A percentile compares a stretch with the other conserved stretches of the same genome.
phyloP scores from a whole-genome alignment of 2,329 filamentous ascomycete genomes.

The Fusarium sp. region DNA sequence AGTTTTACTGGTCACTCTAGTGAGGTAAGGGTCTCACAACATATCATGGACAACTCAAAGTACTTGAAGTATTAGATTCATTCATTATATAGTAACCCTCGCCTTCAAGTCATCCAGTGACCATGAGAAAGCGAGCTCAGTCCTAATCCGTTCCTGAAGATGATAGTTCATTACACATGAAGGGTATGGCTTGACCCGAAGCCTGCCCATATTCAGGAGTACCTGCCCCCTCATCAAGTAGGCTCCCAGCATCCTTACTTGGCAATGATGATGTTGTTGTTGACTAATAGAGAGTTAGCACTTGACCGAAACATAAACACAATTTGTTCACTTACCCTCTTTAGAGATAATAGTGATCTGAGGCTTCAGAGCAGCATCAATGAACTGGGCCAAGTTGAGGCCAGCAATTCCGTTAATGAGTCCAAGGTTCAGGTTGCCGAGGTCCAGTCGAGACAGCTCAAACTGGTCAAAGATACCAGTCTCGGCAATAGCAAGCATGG shows the following conservation, averaged over 20 bases:
- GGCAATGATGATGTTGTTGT: constrained; percentile 8
- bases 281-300: constrained; percentile 17
- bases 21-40: background rate
- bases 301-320: background rate
- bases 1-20: background rate
- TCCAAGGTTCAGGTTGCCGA: constrained; percentile 48
- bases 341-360: constrained; percentile 47
- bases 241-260: background rate
- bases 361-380: constrained; percentile 43
- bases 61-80: background rate
- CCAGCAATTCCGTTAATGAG: constrained; percentile 45
- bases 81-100: background rate
- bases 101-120: constrained; percentile 19
- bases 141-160: background rate
- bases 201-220: constrained; percentile 17
- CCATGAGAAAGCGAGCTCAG: background rate
- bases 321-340: constrained; percentile 30
- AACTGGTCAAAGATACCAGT: constrained; percentile 48
- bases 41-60: background rate
- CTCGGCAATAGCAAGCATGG: constrained; percentile 50
- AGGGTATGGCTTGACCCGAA: constrained; percentile 20
- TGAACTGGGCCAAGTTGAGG: constrained; percentile 48
- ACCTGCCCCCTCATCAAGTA: constrained; percentile 24
- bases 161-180: constrained; percentile 11
- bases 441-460: constrained; percentile 44